Evolutionary conservation across 176 grass and related monocot species (phyloP), one percentile per base, ranked within the genome.

Genomic region (Carex myosuroides): DNA sequence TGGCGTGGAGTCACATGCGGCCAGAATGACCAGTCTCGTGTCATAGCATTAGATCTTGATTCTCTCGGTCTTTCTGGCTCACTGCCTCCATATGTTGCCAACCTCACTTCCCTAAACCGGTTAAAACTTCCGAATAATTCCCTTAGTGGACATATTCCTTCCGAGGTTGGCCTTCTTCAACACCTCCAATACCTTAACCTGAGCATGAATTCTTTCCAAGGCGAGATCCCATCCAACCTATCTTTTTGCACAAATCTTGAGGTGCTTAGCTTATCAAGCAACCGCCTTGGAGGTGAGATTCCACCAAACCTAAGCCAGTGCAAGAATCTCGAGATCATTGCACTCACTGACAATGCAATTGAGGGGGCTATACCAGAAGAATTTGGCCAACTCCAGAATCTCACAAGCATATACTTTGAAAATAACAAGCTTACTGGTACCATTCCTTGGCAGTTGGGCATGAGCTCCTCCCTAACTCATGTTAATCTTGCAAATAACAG

Each of bases 1-100:
- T 94, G 92, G 92, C 64, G 10, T 42, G 91, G 89, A 4, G 89
- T 93, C 13, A 56, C 61, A 29, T 93, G 91, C 68, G 39, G 48
- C 64, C 1, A 64, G 20, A 32, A 84, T 24, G 30, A 35, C 2
- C 80, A 64, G 59, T 41, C 4, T 3, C 86, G 82, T 30, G 92
- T 89, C 16, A 71, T 16, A 0, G 68, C 82, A 1, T 69, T 94
- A 78, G 83, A 94, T 13, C 79, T 94, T 4, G 88, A 85, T 2
- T 89, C 86, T 3, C 2, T 81, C 8, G 62, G 75, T 11, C 77
- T 94, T 0, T 3, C 46, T 0, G 92, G 92, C 18, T 0, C 79
- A 16, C 77, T 94, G 21, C 81, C 92, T 32, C 39, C 85, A 39
- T 87, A 81, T 52, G 41, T 94, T 11, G 85, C 85, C 48, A 91